A percentile compares a stretch with the other conserved stretches of the same genome.
Conservation (phyloP, 331 rosid genomes). For the Malus hybrid region DNA sequence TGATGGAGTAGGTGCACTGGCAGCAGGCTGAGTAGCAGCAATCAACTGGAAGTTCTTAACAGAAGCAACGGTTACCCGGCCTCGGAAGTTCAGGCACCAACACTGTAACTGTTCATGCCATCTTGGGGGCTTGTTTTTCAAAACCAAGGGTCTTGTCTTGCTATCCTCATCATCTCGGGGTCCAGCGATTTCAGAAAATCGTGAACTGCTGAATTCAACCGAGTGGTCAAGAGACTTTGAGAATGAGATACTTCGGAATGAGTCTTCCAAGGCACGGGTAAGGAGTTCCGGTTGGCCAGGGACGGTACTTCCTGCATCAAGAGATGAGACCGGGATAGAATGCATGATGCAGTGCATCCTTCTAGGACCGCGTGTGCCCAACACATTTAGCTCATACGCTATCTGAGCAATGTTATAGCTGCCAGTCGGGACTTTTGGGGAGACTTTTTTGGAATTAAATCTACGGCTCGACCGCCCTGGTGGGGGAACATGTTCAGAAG, state of each 20-base stretch:
- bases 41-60: conserved; percentile 95
- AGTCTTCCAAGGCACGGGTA: conserved; percentile 50
- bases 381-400: conserved; percentile 68
- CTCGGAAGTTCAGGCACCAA: conserved; percentile 91
- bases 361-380: conserved; percentile 84
- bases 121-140: conserved; percentile 94
- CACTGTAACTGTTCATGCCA: conserved; percentile 97
- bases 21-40: conserved; percentile 70
- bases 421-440: conserved; percentile 85
- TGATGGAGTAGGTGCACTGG: conserved; percentile 61
- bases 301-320: conserved; percentile 61
- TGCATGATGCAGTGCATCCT: conserved; percentile 92
- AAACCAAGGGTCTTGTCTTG: conserved; percentile 60
- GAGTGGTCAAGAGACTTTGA: conserved; percentile 69
- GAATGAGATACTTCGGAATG: conserved; percentile 72
- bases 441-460: conserved; percentile 74
- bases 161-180: conserved; percentile 34
- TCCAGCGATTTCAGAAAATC: conserved; percentile 63
- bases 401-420: conserved; percentile 83
- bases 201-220: conserved; percentile 65
- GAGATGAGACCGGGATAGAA: conserved; percentile 62
- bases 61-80: conserved; percentile 95
- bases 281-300: conserved; percentile 77
- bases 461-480: conserved; percentile 69
- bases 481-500: conserved; percentile 42